Evolutionary conservation across 2,329 filamentous ascomycete genomes (phyloP).

Genomic region (Aureobasidium leucospermi): DNA sequence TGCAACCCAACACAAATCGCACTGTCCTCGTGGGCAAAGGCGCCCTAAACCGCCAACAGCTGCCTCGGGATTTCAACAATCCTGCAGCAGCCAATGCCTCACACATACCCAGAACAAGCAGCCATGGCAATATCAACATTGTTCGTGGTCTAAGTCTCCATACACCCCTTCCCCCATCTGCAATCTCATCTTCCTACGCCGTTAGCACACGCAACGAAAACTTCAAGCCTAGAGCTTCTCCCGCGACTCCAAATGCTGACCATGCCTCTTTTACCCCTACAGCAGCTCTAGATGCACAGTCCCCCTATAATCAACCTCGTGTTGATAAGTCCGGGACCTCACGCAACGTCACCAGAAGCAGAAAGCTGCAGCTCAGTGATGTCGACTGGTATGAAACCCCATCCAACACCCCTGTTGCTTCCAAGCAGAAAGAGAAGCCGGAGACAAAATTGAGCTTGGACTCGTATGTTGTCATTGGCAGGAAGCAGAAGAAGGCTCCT

Average conservation of each 20-base stretch:
- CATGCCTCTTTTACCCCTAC: not conserved
- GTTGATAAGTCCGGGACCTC: conserved; percentile 54
- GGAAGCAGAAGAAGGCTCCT: not conserved
- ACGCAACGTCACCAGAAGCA: conserved; percentile 69
- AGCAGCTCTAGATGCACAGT: conserved; percentile 22
- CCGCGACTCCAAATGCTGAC: conserved; percentile 2
- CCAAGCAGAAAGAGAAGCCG: conserved; percentile 19
- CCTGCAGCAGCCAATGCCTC: conserved; percentile 11
- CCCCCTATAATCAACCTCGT: conserved; percentile 37
- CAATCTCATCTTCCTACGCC: not conserved
- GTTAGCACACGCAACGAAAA: conserved; percentile 1
- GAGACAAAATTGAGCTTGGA: conserved; percentile 20
- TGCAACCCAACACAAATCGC: conserved; percentile 44
- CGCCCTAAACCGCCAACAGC: conserved; percentile 22
- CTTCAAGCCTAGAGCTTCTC: not conserved
- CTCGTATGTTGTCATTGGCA: conserved; percentile 23
- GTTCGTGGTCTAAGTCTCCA: conserved; percentile 9
- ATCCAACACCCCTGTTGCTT: not conserved
- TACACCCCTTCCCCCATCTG: conserved; percentile 1
- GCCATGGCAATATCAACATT: conserved; percentile 12
- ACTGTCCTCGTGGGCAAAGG: conserved; percentile 32
- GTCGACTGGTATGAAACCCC: conserved; percentile 75
- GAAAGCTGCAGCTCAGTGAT: conserved; percentile 91
- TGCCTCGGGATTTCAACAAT: conserved; percentile 22
- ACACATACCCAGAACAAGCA: not conserved